A percentile compares a stretch with the other conserved stretches of the same genome.
Conservation (phyloP, 345 rosid genomes). For the Sisymbrium altissimum region DNA sequence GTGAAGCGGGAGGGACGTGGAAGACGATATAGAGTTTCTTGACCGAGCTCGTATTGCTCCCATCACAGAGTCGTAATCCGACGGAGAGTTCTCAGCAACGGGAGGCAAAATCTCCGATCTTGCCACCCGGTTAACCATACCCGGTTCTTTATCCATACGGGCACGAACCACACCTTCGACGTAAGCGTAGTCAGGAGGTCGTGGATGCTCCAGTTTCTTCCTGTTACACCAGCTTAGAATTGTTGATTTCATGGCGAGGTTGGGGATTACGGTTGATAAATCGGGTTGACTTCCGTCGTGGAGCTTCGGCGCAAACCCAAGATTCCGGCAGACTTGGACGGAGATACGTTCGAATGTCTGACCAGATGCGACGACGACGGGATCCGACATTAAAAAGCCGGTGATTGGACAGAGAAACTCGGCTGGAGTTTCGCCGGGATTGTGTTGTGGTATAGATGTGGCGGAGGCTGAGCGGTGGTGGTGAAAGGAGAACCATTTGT, state of each 20-base stretch:
- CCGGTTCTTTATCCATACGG: constrained; percentile 34
- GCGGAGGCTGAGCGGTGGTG: constrained; percentile 40
- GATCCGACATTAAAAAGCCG: constrained; percentile 65
- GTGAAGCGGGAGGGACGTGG: constrained; percentile 54
- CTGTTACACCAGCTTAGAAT: constrained; percentile 63
- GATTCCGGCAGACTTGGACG: constrained; percentile 61
- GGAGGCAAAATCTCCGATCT: constrained; percentile 59
- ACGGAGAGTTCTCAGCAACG: constrained; percentile 45
- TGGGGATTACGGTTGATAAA: constrained; percentile 60
- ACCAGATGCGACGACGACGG: constrained; percentile 79
- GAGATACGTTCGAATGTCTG: constrained; percentile 74
- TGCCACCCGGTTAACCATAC: constrained; percentile 47
- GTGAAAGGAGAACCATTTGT: constrained; percentile 59
- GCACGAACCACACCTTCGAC: constrained; percentile 51
- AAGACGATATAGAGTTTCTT: constrained; percentile 41
- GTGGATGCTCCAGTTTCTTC: constrained; percentile 35
- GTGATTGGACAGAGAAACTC: constrained; percentile 73
- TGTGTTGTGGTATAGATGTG: constrained; percentile 10
- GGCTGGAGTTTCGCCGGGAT: constrained; percentile 39
- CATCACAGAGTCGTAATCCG: constrained; percentile 23
- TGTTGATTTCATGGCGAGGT: constrained; percentile 60
- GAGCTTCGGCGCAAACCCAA: constrained; percentile 48
- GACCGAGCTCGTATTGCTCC: constrained; percentile 45
- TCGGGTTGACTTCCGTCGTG: constrained; percentile 51
- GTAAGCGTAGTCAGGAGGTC: constrained; percentile 43